Conservation (phyloP, 2,329 filamentous ascomycete species). For the Hypoxylon sp. region DNA sequence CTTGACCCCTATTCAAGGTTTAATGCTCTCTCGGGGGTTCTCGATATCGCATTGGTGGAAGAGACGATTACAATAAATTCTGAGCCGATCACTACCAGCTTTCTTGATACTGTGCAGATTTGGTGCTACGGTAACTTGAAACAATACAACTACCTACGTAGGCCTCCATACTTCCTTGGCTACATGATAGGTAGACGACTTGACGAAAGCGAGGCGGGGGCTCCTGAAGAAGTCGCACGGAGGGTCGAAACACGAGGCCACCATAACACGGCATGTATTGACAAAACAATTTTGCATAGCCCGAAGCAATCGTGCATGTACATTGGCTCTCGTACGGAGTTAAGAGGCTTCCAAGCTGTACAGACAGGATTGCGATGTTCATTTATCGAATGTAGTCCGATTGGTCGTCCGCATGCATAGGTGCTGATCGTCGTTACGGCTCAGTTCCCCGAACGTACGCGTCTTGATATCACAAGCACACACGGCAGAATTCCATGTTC, state of each 20-base stretch:
- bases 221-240: neutral
- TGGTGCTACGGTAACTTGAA: neutral
- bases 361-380: neutral
- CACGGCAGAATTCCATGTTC: conserved; percentile 1
- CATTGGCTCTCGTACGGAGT: conserved; percentile 8
- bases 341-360: conserved; percentile 6
- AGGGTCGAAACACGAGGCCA: neutral
- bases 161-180: no score
- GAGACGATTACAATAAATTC: neutral
- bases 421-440: conserved; percentile 17
- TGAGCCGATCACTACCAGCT: neutral
- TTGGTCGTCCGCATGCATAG: conserved; percentile 11
- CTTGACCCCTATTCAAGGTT: neutral
- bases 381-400: conserved; percentile 15
- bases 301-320: neutral
- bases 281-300: neutral
- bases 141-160: neutral
- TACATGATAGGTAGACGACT: no score
- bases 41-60: neutral
- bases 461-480: neutral
- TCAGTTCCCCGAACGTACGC: neutral
- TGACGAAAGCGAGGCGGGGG: neutral
- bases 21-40: neutral
- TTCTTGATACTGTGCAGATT: neutral
- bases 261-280: neutral